These are phyloP conservation scores for Guyanaporus albipodus DNA, from an alignment of 768 basidiomycete species.

Conservation along the genomic window DNA sequence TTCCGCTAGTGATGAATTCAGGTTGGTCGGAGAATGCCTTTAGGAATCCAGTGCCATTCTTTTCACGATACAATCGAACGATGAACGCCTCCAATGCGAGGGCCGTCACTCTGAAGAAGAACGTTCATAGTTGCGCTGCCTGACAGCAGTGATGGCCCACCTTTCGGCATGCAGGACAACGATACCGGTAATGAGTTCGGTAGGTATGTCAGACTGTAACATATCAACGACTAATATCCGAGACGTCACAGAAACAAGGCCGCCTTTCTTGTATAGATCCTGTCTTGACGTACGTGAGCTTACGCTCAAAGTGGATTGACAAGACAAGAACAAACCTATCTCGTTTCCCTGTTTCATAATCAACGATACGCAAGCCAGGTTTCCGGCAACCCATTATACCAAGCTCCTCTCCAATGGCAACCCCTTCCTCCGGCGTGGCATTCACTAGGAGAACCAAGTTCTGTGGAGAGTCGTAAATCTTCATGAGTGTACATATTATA, in stretches of 20 bases:
- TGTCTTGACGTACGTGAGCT: conserved; percentile 46
- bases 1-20: conserved; percentile 87
- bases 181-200: conserved; percentile 82
- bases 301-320: background rate
- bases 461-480: conserved; percentile 85
- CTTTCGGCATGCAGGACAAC: conserved; percentile 88
- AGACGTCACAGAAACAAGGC: conserved; percentile 88
- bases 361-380: conserved; percentile 79
- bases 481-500: conserved; percentile 81
- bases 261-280: conserved; percentile 81
- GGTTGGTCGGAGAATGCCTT: conserved; percentile 98
- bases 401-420: conserved; percentile 88
- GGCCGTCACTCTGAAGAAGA: conserved; percentile 65
- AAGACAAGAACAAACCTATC: conserved; percentile 56
- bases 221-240: conserved; percentile 95
- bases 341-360: conserved; percentile 73
- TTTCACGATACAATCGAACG: conserved; percentile 83
- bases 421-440: conserved; percentile 81
- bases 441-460: conserved; percentile 84
- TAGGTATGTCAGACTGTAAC: conserved; percentile 82
- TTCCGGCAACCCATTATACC: conserved; percentile 87
- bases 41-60: conserved; percentile 86
- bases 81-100: conserved; percentile 90
- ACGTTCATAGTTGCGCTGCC: background rate
- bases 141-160: conserved; percentile 38